A percentile compares a stretch with the other conserved stretches of the same genome.
Conservation (phyloP, 495 filamentous ascomycete genomes). For the Hypoxylon cercidicola region DNA sequence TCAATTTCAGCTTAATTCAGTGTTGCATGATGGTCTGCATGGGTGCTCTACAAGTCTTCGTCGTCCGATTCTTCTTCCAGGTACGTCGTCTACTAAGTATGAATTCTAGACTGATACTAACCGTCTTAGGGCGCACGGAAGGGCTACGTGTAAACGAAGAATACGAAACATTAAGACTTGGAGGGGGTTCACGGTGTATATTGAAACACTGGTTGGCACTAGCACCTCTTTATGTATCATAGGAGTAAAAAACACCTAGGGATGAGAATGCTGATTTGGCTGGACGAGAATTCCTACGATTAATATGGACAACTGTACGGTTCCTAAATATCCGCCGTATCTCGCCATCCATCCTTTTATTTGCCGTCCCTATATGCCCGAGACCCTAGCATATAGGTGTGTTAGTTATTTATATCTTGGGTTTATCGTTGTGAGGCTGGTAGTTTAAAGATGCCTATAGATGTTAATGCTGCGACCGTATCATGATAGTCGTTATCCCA, state of each 20-base stretch:
- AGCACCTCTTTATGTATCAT: constrained; percentile 38
- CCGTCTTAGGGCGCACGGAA: constrained; percentile 62
- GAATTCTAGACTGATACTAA: constrained; percentile 24
- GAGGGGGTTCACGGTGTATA: constrained; percentile 40
- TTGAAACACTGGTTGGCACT: constrained; percentile 32
- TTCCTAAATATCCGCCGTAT: neutral
- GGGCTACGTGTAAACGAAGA: constrained; percentile 64
- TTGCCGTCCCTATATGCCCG: no score
- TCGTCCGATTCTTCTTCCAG: constrained; percentile 99
- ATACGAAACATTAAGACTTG: constrained; percentile 20
- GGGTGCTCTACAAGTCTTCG: constrained; percentile 96
- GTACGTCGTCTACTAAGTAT: constrained; percentile 50
- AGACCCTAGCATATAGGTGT: no score
- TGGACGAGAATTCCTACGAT: constrained; percentile 13
- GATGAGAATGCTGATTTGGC: constrained; percentile 22
- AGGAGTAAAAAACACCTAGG: constrained; percentile 40
- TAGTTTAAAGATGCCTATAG: no score
- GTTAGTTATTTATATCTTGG: no score
- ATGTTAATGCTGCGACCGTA: neutral
- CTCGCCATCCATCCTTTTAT: no score
- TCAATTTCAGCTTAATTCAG: constrained; percentile 97
- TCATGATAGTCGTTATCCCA: no score
- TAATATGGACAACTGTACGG: constrained; percentile 16
- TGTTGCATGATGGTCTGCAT: constrained; percentile 91
- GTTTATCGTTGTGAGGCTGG: no score